Conservation (phyloP, 108 stramenopile genomes). For the Schizochytrium sp. region DNA sequence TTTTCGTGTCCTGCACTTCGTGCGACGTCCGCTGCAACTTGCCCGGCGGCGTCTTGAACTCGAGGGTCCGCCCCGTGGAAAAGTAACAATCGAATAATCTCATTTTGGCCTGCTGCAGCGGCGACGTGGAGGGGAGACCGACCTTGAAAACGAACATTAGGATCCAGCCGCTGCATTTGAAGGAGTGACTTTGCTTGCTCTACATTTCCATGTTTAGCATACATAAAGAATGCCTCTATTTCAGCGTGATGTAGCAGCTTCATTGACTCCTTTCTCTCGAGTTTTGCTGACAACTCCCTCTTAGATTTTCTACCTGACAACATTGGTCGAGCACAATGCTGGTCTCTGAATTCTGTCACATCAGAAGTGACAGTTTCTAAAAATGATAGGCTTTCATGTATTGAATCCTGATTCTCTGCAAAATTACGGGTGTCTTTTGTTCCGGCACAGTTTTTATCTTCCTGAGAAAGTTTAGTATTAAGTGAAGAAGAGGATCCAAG, state of each 20-base stretch:
- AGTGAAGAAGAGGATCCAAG: no score
- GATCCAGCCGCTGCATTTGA: background rate
- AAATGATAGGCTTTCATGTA: no score
- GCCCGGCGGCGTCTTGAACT: background rate
- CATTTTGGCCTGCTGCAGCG: slow-evolving; percentile 10
- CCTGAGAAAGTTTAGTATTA: no score
- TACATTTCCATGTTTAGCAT: slow-evolving; percentile 20
- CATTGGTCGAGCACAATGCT: no score
- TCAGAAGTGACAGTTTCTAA: no score
- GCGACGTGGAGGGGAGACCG: background rate
- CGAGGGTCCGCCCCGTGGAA: background rate
- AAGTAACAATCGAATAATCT: background rate
- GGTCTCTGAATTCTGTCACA: no score
- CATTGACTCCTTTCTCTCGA: background rate
- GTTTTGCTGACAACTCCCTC: no score
- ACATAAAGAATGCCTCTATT: background rate
- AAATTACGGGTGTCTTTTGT: no score
- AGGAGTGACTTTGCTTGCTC: background rate
- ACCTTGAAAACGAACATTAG: background rate
- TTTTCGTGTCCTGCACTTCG: background rate
- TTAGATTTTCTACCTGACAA: no score
- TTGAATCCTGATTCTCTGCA: no score
- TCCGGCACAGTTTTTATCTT: no score
- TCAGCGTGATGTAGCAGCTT: background rate
- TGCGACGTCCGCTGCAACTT: slow-evolving; percentile 5